A percentile compares a stretch with the other conserved stretches of the same genome.
These are phyloP conservation scores for Leccinum ochraceum DNA, from an alignment of 768 basidiomycete species.

Conservation along the genomic window DNA sequence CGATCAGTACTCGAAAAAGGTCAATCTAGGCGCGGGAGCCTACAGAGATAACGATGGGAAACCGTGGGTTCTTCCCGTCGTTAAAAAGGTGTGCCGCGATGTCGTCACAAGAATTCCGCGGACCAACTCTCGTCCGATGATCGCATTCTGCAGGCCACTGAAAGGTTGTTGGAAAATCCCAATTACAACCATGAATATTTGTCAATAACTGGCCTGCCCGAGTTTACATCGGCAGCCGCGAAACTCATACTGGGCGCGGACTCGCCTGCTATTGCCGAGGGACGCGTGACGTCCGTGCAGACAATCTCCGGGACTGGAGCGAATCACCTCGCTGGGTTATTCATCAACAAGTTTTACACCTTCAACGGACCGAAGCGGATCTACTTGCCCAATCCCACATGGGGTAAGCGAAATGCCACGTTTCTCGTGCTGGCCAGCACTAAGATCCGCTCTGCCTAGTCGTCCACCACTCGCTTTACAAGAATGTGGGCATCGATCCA, in stretches of 20 bases:
- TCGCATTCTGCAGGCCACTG: slow-evolving; percentile 58
- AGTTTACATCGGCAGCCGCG: slow-evolving; percentile 80
- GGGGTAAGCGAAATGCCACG: slow-evolving; percentile 59
- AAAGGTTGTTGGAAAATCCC: slow-evolving; percentile 65
- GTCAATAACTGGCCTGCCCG: slow-evolving; percentile 84
- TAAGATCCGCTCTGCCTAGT: slow-evolving; percentile 40
- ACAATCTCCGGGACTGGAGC: slow-evolving; percentile 97
- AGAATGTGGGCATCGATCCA: slow-evolving; percentile 86
- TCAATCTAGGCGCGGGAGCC: slow-evolving; percentile 92
- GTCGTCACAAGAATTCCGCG: slow-evolving; percentile 2
- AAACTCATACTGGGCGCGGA: slow-evolving; percentile 77
- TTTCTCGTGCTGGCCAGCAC: slow-evolving; percentile 2
- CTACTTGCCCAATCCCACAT: slow-evolving; percentile 91
- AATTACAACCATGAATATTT: slow-evolving; percentile 90
- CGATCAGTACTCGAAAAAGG: slow-evolving; percentile 72
- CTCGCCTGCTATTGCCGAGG: slow-evolving; percentile 68
- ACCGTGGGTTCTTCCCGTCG: slow-evolving; percentile 91
- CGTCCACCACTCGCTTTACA: slow-evolving; percentile 90
- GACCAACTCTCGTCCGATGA: slow-evolving; percentile 2
- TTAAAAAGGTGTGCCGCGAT: slow-evolving; percentile 68
- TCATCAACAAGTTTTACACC: slow-evolving; percentile 79
- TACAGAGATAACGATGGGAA: slow-evolving; percentile 87
- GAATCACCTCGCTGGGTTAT: slow-evolving; percentile 89
- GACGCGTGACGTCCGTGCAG: slow-evolving; percentile 78
- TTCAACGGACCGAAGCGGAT: slow-evolving; percentile 66